These are phyloP conservation scores for Trametes sanguinea DNA, from an alignment of 768 basidiomycete genomes.

Conservation along the genomic window DNA sequence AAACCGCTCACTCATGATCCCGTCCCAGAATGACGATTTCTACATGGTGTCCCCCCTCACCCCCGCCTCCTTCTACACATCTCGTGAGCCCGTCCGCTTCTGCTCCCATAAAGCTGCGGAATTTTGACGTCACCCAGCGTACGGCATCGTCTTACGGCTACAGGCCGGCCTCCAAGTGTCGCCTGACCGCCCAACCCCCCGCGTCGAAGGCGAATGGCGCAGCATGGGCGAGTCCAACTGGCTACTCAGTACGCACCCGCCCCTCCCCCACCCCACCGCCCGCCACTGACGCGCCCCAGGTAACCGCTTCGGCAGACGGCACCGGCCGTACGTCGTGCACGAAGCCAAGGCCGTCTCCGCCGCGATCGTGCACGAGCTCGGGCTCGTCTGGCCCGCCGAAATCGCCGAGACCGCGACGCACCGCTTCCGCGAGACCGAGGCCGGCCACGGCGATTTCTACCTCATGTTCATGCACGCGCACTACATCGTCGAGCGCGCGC, in stretches of 20 bases:
- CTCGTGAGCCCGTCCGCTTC: constrained; percentile 16
- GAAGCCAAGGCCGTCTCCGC: constrained; percentile 39
- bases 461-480: constrained; percentile 37
- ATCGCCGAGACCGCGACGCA: constrained; percentile 35
- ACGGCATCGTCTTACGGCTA: constrained; percentile 42
- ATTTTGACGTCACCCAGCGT: constrained; percentile 22
- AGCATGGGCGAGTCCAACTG: constrained; percentile 39
- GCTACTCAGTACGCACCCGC: constrained; percentile 35
- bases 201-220: constrained; percentile 40
- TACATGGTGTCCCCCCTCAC: constrained; percentile 36
- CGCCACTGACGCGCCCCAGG: constrained; percentile 13
- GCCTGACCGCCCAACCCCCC: constrained; percentile 24
- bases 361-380: constrained; percentile 38
- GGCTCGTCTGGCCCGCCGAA: constrained; percentile 33
- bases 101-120: not conserved
- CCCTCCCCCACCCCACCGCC: not conserved
- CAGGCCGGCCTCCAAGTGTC: constrained; percentile 36
- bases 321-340: constrained; percentile 44
- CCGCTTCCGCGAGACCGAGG: constrained; percentile 36
- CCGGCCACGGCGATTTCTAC: constrained; percentile 36
- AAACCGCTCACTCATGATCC: not conserved
- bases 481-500: constrained; percentile 38
- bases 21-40: constrained; percentile 43
- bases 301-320: constrained; percentile 40
- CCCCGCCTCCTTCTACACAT: constrained; percentile 37